phyloP scores from a whole-genome alignment of 768 basidiomycete genomes.

The Tulasnella sp. region DNA sequence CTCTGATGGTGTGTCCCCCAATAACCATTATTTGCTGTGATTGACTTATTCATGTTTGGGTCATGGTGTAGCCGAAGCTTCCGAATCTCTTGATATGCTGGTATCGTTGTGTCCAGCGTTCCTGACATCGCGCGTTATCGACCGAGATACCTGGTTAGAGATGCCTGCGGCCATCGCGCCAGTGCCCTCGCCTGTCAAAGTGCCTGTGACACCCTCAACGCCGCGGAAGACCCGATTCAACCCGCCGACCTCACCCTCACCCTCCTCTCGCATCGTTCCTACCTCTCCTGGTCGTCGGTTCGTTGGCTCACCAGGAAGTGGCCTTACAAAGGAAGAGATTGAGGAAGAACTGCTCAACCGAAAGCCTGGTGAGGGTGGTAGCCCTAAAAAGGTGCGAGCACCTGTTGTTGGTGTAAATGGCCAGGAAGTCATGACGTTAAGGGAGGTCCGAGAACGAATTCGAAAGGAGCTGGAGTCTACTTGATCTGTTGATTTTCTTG shows the following conservation, averaged over 20 bases:
- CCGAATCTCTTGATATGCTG: conserved; percentile 11
- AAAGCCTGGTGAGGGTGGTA: conserved; percentile 1
- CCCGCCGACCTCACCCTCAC: neutral
- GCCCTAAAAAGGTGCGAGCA: neutral
- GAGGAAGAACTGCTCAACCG: conserved; percentile 17
- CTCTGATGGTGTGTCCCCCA: conserved; percentile 4
- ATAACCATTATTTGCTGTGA: neutral
- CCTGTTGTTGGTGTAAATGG: neutral
- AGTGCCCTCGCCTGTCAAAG: conserved; percentile 19
- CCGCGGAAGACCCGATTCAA: neutral
- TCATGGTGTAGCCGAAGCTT: conserved; percentile 10
- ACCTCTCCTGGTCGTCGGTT: conserved; percentile 8
- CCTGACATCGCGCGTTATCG: conserved; percentile 8
- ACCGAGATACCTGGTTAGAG: conserved; percentile 14
- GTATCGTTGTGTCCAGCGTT: conserved; percentile 13
- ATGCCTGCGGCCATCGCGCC: conserved; percentile 12
- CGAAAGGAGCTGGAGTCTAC: conserved; percentile 16
- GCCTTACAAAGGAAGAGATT: conserved; percentile 1
- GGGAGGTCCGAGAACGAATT: conserved; percentile 18
- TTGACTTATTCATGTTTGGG: neutral
- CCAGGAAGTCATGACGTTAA: conserved; percentile 3
- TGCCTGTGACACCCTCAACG: neutral
- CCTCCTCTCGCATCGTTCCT: neutral
- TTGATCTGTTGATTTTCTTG: too few relatives aligned
- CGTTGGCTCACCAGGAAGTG: neutral